These are phyloP conservation scores for Quercus bicolor DNA, from an alignment of 306 rosid species.

Conservation along the genomic window DNA sequence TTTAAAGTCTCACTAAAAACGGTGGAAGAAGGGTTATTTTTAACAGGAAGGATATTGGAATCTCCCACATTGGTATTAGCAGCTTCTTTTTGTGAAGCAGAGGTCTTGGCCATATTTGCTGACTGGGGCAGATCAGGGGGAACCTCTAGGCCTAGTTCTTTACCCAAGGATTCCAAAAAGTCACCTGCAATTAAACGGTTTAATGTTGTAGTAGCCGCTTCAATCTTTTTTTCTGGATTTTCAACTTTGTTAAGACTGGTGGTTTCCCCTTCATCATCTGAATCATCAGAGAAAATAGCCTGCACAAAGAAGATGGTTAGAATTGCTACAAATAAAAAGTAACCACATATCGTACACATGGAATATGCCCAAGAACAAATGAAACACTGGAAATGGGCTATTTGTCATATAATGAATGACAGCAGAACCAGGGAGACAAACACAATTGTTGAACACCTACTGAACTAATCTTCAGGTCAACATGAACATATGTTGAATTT, in stretches of 20 bases:
- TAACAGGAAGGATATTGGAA: conserved; percentile 13
- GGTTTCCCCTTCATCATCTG: conserved; percentile 68
- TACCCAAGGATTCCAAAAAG: conserved; percentile 93
- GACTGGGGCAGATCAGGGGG: conserved; percentile 72
- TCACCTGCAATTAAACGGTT: conserved; percentile 93
- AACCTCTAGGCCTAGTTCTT: conserved; percentile 90
- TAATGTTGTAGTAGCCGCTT: conserved; percentile 76
- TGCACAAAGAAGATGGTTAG: conserved; percentile 27
- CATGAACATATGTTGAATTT: too few relatives aligned
- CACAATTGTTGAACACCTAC: not conserved
- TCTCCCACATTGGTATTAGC: conserved; percentile 31
- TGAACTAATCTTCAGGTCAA: too few relatives aligned
- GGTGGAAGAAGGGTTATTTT: conserved; percentile 19
- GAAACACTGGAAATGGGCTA: conserved; percentile 14
- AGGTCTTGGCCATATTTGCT: conserved; percentile 32
- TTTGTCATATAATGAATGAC: conserved; percentile 11
- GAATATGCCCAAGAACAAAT: not conserved
- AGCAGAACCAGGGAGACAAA: not conserved
- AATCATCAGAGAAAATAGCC: conserved; percentile 98
- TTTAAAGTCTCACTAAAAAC: conserved; percentile 16
- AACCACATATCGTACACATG: conserved; percentile 2
- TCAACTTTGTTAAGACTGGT: conserved; percentile 42
- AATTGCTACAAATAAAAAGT: conserved; percentile 1
- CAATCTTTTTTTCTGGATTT: conserved; percentile 77
- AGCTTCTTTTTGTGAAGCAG: conserved; percentile 40